Conservation (phyloP, 2,329 filamentous ascomycete species). For the Thielaviopsis euricoi region DNA sequence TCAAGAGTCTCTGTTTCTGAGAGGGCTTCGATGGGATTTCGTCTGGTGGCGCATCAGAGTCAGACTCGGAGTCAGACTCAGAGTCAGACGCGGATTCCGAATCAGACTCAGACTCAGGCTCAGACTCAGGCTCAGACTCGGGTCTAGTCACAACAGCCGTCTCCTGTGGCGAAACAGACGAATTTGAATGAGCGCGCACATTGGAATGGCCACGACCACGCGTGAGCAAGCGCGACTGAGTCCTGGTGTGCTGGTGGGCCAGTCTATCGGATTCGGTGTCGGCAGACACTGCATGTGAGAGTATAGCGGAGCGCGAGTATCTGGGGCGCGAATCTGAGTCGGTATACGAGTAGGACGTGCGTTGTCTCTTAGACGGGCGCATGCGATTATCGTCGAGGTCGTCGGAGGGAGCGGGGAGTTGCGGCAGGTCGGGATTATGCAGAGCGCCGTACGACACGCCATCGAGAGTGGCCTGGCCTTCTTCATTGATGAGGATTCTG, state of each 20-base stretch:
- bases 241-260: too few species aligned
- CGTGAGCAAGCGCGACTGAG: too few species aligned
- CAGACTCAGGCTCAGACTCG: too few species aligned
- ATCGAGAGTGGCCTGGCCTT: slow-evolving; percentile 70
- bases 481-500: slow-evolving; percentile 61
- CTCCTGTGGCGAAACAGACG: too few species aligned
- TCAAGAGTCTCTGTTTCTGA: background rate
- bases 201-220: too few species aligned
- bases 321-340: background rate
- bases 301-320: background rate
- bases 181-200: too few species aligned
- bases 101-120: slow-evolving; percentile 17
- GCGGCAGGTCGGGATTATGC: background rate
- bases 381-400: background rate
- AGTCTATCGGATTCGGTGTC: too few species aligned
- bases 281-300: too few species aligned
- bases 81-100: too few species aligned
- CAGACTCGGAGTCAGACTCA: slow-evolving; percentile 22
- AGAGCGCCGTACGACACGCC: background rate
- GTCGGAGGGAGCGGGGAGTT: background rate
- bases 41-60: slow-evolving; percentile 18
- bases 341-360: background rate
- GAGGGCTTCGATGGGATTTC: background rate
- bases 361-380: background rate
- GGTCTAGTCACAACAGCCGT: too few species aligned